These are phyloP conservation scores for Xylariaceae sp. DNA, from an alignment of 2,329 filamentous ascomycete genomes.

Conservation along the genomic window DNA sequence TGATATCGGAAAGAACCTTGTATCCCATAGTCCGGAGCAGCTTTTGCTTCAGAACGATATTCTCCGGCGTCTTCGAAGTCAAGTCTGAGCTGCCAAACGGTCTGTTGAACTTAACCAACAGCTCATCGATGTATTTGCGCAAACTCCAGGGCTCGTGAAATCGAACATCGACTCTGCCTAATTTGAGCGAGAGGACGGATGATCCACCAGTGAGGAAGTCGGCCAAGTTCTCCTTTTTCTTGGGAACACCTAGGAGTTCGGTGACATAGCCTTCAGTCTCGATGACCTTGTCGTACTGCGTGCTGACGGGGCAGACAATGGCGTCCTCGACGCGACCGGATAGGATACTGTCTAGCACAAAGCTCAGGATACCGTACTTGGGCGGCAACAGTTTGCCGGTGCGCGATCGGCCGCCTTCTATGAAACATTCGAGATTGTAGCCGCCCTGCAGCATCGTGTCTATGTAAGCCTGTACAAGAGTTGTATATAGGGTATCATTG, in stretches of 20 bases:
- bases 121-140: constrained; percentile 71
- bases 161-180: constrained; percentile 88
- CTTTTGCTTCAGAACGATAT: constrained; percentile 57
- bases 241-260: constrained; percentile 87
- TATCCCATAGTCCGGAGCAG: constrained; percentile 85
- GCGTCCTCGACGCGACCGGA: constrained; percentile 85
- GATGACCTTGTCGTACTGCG: constrained; percentile 98
- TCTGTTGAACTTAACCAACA: constrained; percentile 55
- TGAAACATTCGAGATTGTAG: constrained; percentile 95
- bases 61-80: constrained; percentile 43
- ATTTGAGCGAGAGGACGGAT: constrained; percentile 78
- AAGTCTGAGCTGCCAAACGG: constrained; percentile 45
- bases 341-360: constrained; percentile 83
- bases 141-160: constrained; percentile 97
- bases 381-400: constrained; percentile 91
- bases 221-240: constrained; percentile 87
- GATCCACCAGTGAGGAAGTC: constrained; percentile 83
- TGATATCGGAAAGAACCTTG: constrained; percentile 89
- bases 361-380: constrained; percentile 92
- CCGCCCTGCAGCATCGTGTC: constrained; percentile 86
- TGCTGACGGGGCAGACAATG: constrained; percentile 91
- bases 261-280: constrained; percentile 96
- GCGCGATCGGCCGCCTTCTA: constrained; percentile 86
- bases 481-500: constrained; percentile 82
- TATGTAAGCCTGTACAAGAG: constrained; percentile 93